phyloP scores from a whole-genome alignment of 23 red algal genomes.

The Gracilaria vermiculophylla region DNA sequence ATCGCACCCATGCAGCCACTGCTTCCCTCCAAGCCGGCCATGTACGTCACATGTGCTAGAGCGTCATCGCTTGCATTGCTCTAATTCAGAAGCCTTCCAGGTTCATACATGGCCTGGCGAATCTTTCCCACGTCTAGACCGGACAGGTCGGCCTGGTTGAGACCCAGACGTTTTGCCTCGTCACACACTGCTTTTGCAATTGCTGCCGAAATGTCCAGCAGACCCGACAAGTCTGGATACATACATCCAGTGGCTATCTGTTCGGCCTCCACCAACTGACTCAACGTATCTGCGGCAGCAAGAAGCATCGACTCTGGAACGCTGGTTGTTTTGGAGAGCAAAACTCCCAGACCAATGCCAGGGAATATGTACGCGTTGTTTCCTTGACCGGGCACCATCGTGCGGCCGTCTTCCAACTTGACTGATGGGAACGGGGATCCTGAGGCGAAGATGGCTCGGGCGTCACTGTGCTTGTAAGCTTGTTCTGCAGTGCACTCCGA shows the following conservation, averaged over 20 bases:
- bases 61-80: not conserved
- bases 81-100: constrained; percentile 1
- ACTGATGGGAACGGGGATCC: constrained; percentile 94
- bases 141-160: constrained; percentile 21
- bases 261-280: constrained; percentile 43
- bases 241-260: constrained; percentile 59
- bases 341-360: constrained; percentile 82
- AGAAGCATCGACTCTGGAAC: constrained; percentile 90
- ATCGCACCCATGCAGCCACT: not conserved
- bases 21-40: not conserved
- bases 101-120: constrained; percentile 61
- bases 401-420: constrained; percentile 25
- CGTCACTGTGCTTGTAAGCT: constrained; percentile 76
- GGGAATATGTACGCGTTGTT: constrained; percentile 97
- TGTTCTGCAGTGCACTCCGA: constrained; percentile 93
- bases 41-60: not conserved
- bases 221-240: constrained; percentile 66
- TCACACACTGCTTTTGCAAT: constrained; percentile 78
- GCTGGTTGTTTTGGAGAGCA: constrained; percentile 51
- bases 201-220: constrained; percentile 70
- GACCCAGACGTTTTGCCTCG: constrained; percentile 45
- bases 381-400: constrained; percentile 78
- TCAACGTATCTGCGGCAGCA: constrained; percentile 76
- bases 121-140: constrained; percentile 39
- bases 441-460: constrained; percentile 76